Evolutionary conservation across 1,139 yeast species (phyloP), one percentile per base, ranked within the genome.

Genomic region (Nakaseomyces kungkrabaensis): DNA sequence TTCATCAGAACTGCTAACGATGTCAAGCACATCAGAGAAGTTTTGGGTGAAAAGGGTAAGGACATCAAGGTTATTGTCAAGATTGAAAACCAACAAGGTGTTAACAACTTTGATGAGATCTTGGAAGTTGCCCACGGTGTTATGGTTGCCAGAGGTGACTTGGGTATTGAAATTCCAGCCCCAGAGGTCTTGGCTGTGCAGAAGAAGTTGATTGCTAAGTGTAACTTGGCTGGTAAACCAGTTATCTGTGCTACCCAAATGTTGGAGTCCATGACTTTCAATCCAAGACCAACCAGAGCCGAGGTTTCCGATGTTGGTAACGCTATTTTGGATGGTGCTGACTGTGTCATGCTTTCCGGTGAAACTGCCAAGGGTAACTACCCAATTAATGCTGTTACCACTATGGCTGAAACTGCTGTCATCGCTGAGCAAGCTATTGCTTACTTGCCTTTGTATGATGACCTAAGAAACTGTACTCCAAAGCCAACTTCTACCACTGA

Each of bases 261-360:
- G 98, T 84, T 92, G 72, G 99, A 92, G 76, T 88, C 97, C 54
- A 92, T 92, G 99, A 92, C 97, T 54, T 88, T 84, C 76, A 94
- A 92, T 83, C 99, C 99, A 71, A 85, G 98, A 75, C 98, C 99
- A 73, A 92, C 99, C 69, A 87, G 99, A 77, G 99, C 99, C 62
- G 99, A 92, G 77, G 97, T 92, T 57, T 85, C 96, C 49, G 99
- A 92, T 73, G 98, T 94, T 58, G 98, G 98, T 76, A 92, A 92
- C 73, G 98, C 98, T 62, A 85, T 94, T 63, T 81, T 92, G 70
- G 99, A 92, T 69, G 99, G 99, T 75, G 97, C 97, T 66, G 99
- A 92, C 77, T 92, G 97, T 85, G 96, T 90, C 69, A 94, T 92
- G 98, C 81, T 92, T 72, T 86, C 96, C 51, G 98, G 98, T 70